Base-by-base conservation (phyloP, 177 flowering plant species). In the Tripterygium wilfordii region DNA sequence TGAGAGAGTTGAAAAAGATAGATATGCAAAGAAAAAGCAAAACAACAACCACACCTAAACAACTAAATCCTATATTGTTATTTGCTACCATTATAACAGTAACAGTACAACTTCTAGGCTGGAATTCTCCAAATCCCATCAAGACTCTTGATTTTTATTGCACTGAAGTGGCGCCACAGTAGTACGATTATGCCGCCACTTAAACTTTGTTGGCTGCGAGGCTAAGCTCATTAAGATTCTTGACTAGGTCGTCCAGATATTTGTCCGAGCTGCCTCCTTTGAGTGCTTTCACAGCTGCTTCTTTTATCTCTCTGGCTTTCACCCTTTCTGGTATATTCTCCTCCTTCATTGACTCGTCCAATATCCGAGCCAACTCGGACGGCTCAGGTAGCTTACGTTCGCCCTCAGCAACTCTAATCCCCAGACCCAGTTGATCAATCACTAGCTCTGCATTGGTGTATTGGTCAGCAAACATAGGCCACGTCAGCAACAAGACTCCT, bases 401-500 rank as follows among this genome's bases (percentile, higher is more conserved):
- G 0, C 49, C 55, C 24, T 62, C 64, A 15, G 59, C 47, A 0
- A 59, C 68, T 25, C 61, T 17, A 6, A 63, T 55, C 10, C 62
- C 68, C 20, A 58, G 48, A 2, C 60, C 68, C n/a, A 45, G 2
- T 16, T 49, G 42, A 2, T 64, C 60, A 13, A 60, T 60, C 49
- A 68, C 13, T 19, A 68, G 40, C 33, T 50, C 28, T 6, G 73
- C 62, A 19, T 63, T 56, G 14, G 48, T 12, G 50, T 52, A 66
- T 36, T 71, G 76, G 28, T 71, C 76, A 0, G 72, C 69, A 4
- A 25, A 56, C 64, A 57, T 49, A 1, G 76, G 69, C 67, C 71
- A 71, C 15, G 61, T 50, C 43, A 71, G 49, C 61, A 71, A 33
- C 8, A 28, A 1, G 33, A 61, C 62, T 1, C 56, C 54, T 1